Conservation (phyloP, 495 filamentous ascomycete species). For the Aspergillus bridgeri region DNA sequence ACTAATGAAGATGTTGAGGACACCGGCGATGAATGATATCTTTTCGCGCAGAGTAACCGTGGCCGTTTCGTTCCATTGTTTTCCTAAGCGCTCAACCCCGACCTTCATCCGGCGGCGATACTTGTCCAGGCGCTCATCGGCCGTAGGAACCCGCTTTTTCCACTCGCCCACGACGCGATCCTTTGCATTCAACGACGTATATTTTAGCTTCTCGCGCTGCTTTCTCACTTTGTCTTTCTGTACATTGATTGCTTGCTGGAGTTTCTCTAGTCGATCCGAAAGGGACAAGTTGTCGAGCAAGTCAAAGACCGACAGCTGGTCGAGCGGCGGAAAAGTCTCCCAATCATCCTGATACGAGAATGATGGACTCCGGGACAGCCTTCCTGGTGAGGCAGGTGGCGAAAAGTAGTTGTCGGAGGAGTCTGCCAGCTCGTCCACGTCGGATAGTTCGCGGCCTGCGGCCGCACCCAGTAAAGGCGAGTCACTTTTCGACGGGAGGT, state of each 20-base stretch:
- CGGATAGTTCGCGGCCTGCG: conserved; percentile 22
- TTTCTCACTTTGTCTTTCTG: conserved; percentile 82
- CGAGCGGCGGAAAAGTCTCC: conserved; percentile 84
- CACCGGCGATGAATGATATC: conserved; percentile 89
- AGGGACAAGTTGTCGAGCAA: conserved; percentile 91
- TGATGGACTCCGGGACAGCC: conserved; percentile 65
- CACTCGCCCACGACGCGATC: conserved; percentile 85
- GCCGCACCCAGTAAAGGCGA: conserved; percentile 30
- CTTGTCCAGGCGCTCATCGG: conserved; percentile 88
- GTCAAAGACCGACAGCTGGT: conserved; percentile 88
- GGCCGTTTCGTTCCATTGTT: conserved; percentile 83
- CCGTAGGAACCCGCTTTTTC: conserved; percentile 74
- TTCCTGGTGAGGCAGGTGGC: conserved; percentile 32
- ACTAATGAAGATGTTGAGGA: conserved; percentile 94
- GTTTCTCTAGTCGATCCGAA: conserved; percentile 80
- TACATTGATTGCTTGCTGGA: conserved; percentile 72
- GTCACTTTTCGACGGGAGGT: conserved; percentile 14
- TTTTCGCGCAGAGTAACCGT: conserved; percentile 89
- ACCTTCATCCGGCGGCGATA: conserved; percentile 83
- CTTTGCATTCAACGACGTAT: conserved; percentile 50
- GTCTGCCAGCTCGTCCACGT: conserved; percentile 24
- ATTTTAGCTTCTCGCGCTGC: conserved; percentile 72
- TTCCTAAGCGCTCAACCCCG: conserved; percentile 81
- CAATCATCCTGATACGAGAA: conserved; percentile 87
- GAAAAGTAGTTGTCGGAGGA: conserved; percentile 30